Percentiles rank a stretch among this genome's conserved stretches.
These are phyloP conservation scores for Thecaphora thlaspeos DNA, from an alignment of 1,284 basidiomycete species.

Conservation along the genomic window DNA sequence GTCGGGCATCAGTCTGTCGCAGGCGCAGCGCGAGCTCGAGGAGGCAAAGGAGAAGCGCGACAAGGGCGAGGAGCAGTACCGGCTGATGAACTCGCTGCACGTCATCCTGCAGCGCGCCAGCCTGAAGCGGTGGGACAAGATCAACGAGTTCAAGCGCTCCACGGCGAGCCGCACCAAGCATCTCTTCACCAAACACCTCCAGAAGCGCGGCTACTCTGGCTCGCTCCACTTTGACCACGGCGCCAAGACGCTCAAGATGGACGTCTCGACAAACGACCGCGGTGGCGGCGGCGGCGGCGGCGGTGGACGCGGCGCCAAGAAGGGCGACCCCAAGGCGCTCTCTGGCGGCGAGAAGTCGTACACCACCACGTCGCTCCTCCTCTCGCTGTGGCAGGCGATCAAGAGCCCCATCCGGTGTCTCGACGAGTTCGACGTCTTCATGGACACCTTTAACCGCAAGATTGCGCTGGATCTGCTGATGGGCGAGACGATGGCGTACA, in stretches of 20 bases:
- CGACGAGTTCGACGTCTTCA: slow-evolving; percentile 81
- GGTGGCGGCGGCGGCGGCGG: slow-evolving; percentile 77
- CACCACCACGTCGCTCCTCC: slow-evolving; percentile 86
- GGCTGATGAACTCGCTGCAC: slow-evolving; percentile 14
- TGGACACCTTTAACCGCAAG: slow-evolving; percentile 88
- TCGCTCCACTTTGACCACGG: slow-evolving; percentile 73
- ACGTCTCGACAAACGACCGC: slow-evolving; percentile 61
- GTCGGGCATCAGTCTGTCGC: slow-evolving; percentile 74
- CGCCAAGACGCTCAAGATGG: slow-evolving; percentile 68
- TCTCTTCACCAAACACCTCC: slow-evolving; percentile 79
- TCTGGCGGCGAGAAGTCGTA: slow-evolving; percentile 93
- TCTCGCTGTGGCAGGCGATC: slow-evolving; percentile 92
- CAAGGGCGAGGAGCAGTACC: slow-evolving; percentile 59
- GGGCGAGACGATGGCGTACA: slow-evolving; percentile 22
- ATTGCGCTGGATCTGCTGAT: slow-evolving; percentile 85
- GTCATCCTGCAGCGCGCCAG: slow-evolving; percentile 63
- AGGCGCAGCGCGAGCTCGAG: slow-evolving; percentile 62
- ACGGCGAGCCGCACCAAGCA: slow-evolving; percentile 79
- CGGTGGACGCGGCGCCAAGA: slow-evolving; percentile 48
- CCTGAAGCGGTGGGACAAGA: slow-evolving; percentile 68
- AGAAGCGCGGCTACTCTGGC: slow-evolving; percentile 68
- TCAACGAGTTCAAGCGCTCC: slow-evolving; percentile 82
- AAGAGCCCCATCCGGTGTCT: slow-evolving; percentile 90
- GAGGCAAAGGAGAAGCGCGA: slow-evolving; percentile 67
- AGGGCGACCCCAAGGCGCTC: slow-evolving; percentile 61